Conservation (phyloP, 148 eudicot genomes). For the Rhododendron ferrugineum region DNA sequence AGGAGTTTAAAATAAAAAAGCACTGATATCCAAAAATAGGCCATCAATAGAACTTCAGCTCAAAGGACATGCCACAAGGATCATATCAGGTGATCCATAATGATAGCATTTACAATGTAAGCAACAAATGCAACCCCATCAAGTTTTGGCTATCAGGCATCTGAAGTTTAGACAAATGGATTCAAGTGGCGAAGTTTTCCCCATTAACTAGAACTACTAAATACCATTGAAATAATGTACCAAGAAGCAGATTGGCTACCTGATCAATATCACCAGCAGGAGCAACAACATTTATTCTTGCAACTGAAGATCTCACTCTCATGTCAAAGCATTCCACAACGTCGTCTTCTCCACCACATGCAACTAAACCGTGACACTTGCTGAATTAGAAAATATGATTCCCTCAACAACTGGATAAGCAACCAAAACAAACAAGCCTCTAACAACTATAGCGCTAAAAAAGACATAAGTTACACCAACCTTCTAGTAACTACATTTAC, state of each 20-base stretch:
- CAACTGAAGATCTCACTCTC: constrained; percentile 75
- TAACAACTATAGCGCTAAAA: neutral
- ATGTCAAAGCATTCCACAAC: constrained; percentile 96
- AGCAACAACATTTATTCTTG: constrained; percentile 66
- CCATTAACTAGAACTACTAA: neutral
- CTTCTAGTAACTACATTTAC: constrained; percentile 88
- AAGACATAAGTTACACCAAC: constrained; percentile 27
- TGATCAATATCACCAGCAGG: constrained; percentile 54
- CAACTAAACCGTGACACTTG: constrained; percentile 84
- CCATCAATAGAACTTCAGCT: neutral
- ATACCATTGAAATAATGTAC: neutral
- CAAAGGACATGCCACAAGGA: neutral
- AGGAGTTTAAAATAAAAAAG: neutral
- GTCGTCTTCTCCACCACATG: constrained; percentile 97
- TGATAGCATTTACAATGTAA: neutral
- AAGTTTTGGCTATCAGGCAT: neutral
- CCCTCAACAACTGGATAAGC: constrained; percentile 7
- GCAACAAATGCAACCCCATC: neutral
- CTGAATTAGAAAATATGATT: constrained; percentile 32
- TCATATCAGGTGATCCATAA: neutral
- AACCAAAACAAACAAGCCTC: neutral
- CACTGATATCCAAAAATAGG: neutral
- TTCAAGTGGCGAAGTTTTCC: neutral
- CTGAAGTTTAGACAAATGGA: neutral
- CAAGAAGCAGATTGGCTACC: constrained; percentile 29